phyloP scores from a whole-genome alignment of 2,329 filamentous ascomycete species.

The Aspergillus pseudoglaucus region DNA sequence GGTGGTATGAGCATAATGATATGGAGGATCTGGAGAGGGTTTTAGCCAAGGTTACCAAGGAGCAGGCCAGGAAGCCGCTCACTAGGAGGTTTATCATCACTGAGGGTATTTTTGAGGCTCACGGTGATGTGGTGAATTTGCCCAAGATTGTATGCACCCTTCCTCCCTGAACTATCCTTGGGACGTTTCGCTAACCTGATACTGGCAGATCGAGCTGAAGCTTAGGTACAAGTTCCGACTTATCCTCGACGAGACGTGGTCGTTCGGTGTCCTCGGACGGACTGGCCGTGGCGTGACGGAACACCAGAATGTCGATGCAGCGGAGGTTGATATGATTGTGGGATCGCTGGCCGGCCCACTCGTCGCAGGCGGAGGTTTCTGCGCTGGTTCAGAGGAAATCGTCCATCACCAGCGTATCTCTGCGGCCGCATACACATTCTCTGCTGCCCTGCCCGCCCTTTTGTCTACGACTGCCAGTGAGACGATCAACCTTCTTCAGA shows the following conservation, averaged over 20 bases:
- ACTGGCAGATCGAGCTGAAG: conserved; percentile 72
- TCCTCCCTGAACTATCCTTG: neutral
- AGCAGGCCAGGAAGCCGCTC: conserved; percentile 80
- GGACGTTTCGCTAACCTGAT: conserved; percentile 4
- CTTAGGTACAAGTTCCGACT: conserved; percentile 96
- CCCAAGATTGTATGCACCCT: conserved; percentile 64
- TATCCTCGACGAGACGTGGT: conserved; percentile 96
- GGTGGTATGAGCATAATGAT: conserved; percentile 94
- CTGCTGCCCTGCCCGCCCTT: conserved; percentile 87
- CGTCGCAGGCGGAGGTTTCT: conserved; percentile 92
- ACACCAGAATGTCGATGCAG: conserved; percentile 89
- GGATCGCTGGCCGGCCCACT: conserved; percentile 85
- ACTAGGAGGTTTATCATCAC: conserved; percentile 94
- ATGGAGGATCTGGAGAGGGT: conserved; percentile 88
- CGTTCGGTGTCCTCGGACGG: conserved; percentile 86
- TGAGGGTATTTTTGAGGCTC: conserved; percentile 86
- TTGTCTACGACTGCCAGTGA: conserved; percentile 93
- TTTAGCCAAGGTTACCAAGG: conserved; percentile 75
- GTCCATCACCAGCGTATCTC: conserved; percentile 95
- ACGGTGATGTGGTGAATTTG: conserved; percentile 76
- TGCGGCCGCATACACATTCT: conserved; percentile 89
- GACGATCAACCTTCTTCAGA: conserved; percentile 77
- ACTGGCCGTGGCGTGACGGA: conserved; percentile 91
- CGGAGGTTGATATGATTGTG: conserved; percentile 94
- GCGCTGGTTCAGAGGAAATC: conserved; percentile 82